These are phyloP conservation scores for Fusarium compactum DNA, from an alignment of 2,329 filamentous ascomycete species.

Conservation along the genomic window DNA sequence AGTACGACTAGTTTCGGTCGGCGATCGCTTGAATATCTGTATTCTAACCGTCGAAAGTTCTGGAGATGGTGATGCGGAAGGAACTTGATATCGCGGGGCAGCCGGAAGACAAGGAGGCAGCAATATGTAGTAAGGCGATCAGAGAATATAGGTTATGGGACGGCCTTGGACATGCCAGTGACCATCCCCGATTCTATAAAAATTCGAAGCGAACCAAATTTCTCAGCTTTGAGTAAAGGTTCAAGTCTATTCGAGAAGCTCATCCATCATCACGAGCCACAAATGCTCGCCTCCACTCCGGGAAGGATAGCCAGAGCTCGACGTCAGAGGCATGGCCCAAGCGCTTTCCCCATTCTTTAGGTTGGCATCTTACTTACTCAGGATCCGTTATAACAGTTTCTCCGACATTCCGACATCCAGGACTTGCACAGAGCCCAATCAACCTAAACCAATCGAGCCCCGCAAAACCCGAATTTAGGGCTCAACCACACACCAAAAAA, in stretches of 20 bases:
- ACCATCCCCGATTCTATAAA: background rate
- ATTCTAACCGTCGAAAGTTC: background rate
- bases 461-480: constrained; percentile 45
- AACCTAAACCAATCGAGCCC: background rate
- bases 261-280: constrained; percentile 38
- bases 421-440: background rate
- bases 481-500: constrained; percentile 53
- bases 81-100: constrained; percentile 27
- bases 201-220: background rate
- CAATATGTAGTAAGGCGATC: constrained; percentile 22
- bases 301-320: constrained; percentile 22
- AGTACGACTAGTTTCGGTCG: background rate
- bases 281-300: constrained; percentile 1
- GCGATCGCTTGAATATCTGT: background rate
- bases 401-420: constrained; percentile 24
- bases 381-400: constrained; percentile 27
- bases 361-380: background rate
- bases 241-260: constrained; percentile 12
- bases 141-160: constrained; percentile 26
- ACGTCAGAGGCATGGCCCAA: constrained; percentile 44
- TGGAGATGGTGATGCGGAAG: constrained; percentile 8
- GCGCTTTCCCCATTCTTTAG: constrained; percentile 23
- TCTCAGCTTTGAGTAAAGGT: constrained; percentile 2
- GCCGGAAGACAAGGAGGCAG: constrained; percentile 32
- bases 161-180: constrained; percentile 34